Percentiles rank a stretch among this genome's conserved stretches.
These are phyloP conservation scores for Hydrangea macrophylla DNA, from an alignment of 148 eudicot species.

Conservation along the genomic window DNA sequence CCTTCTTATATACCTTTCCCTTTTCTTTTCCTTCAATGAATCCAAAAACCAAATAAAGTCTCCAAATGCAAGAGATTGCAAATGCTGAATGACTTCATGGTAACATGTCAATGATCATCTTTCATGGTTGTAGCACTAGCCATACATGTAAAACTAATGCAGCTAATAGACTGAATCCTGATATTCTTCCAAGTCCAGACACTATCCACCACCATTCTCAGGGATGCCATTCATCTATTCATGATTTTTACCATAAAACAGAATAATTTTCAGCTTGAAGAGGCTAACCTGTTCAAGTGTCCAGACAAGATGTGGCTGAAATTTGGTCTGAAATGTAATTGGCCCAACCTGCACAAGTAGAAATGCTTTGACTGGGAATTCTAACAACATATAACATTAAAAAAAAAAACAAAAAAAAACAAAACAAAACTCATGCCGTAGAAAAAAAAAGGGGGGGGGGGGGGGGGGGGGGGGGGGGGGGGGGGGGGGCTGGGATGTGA, in stretches of 20 bases:
- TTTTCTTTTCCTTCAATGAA: too few species aligned
- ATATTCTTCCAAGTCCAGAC: background rate
- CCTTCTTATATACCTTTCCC: too few species aligned
- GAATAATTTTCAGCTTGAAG: background rate
- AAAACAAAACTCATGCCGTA: background rate
- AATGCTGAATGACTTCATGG: background rate
- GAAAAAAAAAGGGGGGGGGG: too few species aligned
- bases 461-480: too few species aligned
- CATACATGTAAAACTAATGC: too few species aligned
- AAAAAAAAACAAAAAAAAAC: too few species aligned
- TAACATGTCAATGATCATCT: background rate
- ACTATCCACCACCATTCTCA: background rate
- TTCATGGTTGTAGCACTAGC: background rate
- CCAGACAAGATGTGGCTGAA: slow-evolving; percentile 92
- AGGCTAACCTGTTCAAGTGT: slow-evolving; percentile 77
- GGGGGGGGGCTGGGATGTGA: too few species aligned
- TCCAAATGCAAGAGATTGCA: background rate
- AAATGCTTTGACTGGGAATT: slow-evolving; percentile 4
- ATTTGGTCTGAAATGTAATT: slow-evolving; percentile 63
- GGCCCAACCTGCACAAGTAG: slow-evolving; percentile 65
- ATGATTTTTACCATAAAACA: background rate
- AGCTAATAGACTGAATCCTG: too few species aligned
- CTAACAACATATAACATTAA: background rate
- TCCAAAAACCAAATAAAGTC: too few species aligned
- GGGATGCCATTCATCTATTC: background rate